Evolutionary conservation across 768 basidiomycete species (phyloP).

Genomic region (Russula brevipes): DNA sequence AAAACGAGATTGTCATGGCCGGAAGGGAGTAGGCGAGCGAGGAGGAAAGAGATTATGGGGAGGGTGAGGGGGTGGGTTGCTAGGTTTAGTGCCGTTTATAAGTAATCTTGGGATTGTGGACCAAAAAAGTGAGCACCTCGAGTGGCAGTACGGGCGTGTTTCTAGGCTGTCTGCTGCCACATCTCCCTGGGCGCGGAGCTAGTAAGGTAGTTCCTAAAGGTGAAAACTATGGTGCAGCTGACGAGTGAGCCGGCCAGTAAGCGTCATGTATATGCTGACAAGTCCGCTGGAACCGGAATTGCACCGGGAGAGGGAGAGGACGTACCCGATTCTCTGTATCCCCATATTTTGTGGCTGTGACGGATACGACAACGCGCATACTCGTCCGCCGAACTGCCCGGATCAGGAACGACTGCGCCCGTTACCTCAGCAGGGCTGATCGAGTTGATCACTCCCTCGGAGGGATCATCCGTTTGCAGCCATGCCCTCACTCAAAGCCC

Average conservation of each 20-base stretch:
- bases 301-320: neutral
- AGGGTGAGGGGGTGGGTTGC: too few species aligned
- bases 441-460: too few species aligned
- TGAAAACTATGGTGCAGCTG: neutral
- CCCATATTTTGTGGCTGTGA: neutral
- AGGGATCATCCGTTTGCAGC: too few species aligned
- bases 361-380: neutral
- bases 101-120: neutral
- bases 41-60: neutral
- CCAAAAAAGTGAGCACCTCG: neutral
- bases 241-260: neutral
- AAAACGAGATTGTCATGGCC: constrained; percentile 10
- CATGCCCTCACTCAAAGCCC: constrained; percentile 1
- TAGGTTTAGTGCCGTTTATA: neutral
- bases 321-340: neutral
- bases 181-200: neutral
- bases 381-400: neutral
- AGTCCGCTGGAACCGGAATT: neutral
- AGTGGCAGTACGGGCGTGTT: neutral
- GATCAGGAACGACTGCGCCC: neutral
- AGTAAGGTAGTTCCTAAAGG: neutral
- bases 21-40: neutral
- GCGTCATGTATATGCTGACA: neutral
- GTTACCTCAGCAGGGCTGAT: neutral
- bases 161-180: neutral